Base-by-base conservation (phyloP, 2,329 filamentous ascomycete genomes). In the Epichloe typhina region DNA sequence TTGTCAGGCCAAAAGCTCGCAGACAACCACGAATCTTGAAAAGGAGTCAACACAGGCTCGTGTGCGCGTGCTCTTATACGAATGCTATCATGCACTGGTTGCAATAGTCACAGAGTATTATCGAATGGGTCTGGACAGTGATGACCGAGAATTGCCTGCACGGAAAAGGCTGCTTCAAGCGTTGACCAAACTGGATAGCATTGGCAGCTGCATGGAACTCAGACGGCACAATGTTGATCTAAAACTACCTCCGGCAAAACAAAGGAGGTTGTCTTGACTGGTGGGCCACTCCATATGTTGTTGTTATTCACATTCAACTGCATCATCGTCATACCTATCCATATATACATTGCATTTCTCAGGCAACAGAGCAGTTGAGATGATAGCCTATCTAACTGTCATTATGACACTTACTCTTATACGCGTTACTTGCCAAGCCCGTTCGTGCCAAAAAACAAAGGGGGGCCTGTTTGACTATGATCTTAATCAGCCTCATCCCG, bases 401-500 rank as follows among this genome's bases (percentile, higher is more conserved):
- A 31, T 9, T 31, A 31, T 31, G 8, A 31, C 26, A 31, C 26
- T 31, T 31, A 9, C 26, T 31, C 4, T 31, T 11, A 31, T 31
- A 9, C 26, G 26, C 26, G 26, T 31, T 31, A 31, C 26, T 31
- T 31, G 26, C 26, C 26, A 31, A 11, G 26, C 26, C 26, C 26
- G 8, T 11, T 31, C 26, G 26, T 31, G 26, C 26, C 40, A 15
- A 42, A 12, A 19, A 38, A 8, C n/a, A 38, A 8, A 38, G 40
- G 11, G 19, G 19, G 5, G 1, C 1, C 19, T 6, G 19, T 19
- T 9, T 44, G 31, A 46, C 3, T 7, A 13, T 37, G 31, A 53
- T 46, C 4, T 62, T 55, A 9, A 37, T 80, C 76, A 26, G 77
- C 82, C 53, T 91, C 88, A 60, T 95, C 88, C 53, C 86, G 76